Conservation (phyloP, 495 filamentous ascomycete genomes). For the Podospora conica region DNA sequence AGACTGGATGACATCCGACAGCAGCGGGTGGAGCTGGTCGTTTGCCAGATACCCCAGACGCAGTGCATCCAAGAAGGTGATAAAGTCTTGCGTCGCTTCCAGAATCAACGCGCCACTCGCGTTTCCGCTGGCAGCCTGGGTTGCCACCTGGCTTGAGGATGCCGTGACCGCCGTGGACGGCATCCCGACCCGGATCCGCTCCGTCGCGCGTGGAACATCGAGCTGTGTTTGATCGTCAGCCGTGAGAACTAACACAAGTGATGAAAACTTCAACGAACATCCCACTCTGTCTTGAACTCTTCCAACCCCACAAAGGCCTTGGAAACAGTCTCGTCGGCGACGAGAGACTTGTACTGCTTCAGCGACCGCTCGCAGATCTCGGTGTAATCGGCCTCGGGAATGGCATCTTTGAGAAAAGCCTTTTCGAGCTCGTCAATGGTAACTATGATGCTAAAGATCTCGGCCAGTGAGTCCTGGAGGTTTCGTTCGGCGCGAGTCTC, state of each 20-base stretch:
- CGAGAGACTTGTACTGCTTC: constrained; percentile 93
- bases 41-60: constrained; percentile 85
- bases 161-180: constrained; percentile 55
- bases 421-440: constrained; percentile 94
- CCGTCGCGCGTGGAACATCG: constrained; percentile 89
- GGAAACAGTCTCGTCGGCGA: constrained; percentile 79
- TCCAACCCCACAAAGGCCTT: constrained; percentile 81
- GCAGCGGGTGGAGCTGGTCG: constrained; percentile 86
- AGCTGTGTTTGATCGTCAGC: constrained; percentile 49
- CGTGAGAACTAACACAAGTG: not conserved
- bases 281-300: constrained; percentile 89
- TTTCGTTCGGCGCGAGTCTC: constrained; percentile 81
- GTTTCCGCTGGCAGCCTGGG: constrained; percentile 43
- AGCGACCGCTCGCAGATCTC: constrained; percentile 88
- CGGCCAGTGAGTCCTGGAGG: constrained; percentile 90
- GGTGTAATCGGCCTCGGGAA: constrained; percentile 86
- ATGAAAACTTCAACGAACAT: constrained; percentile 49
- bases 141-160: constrained; percentile 38
- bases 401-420: constrained; percentile 93
- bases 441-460: constrained; percentile 95
- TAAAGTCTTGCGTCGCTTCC: constrained; percentile 92
- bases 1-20: constrained; percentile 90
- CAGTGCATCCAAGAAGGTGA: constrained; percentile 93
- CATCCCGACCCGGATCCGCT: constrained; percentile 85
- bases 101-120: constrained; percentile 71